Conservation (phyloP, 495 filamentous ascomycete genomes). For the Daldinia grandis region DNA sequence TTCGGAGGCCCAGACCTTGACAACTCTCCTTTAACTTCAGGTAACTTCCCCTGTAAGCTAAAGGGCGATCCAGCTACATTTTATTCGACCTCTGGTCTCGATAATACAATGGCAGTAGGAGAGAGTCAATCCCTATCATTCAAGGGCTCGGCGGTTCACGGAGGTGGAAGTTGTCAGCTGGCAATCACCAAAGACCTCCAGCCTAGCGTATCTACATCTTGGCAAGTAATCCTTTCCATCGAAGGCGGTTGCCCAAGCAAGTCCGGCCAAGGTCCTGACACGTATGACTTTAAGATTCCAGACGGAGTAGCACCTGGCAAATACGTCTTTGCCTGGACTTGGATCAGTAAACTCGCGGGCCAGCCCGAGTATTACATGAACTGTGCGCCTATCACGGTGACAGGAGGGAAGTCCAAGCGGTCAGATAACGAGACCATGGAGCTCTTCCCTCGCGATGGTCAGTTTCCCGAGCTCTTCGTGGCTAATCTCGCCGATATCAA, state of each 20-base stretch:
- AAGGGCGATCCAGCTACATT: slow-evolving; percentile 46
- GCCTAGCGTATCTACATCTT: slow-evolving; percentile 65
- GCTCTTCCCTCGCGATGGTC: slow-evolving; percentile 53
- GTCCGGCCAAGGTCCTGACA: slow-evolving; percentile 51
- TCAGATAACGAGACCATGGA: slow-evolving; percentile 53
- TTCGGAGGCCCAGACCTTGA: slow-evolving; percentile 60
- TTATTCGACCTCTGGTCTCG: slow-evolving; percentile 51
- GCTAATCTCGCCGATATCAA: slow-evolving; percentile 69
- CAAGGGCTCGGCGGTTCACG: slow-evolving; percentile 73
- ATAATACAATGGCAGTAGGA: slow-evolving; percentile 62
- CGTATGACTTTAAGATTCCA: slow-evolving; percentile 67
- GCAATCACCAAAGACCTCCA: slow-evolving; percentile 77
- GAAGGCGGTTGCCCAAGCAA: slow-evolving; percentile 79
- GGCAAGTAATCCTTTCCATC: slow-evolving; percentile 84
- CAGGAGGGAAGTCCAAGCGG: slow-evolving; percentile 23
- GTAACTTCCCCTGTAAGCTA: slow-evolving; percentile 83
- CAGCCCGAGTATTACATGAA: slow-evolving; percentile 64
- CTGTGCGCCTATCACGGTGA: slow-evolving; percentile 39
- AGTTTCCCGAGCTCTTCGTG: slow-evolving; percentile 82
- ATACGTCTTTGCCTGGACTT: slow-evolving; percentile 75
- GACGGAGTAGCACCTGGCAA: slow-evolving; percentile 64
- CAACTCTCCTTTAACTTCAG: slow-evolving; percentile 68
- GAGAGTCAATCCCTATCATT: slow-evolving; percentile 63
- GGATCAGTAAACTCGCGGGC: slow-evolving; percentile 34
- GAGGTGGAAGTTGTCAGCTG: slow-evolving; percentile 88